phyloP scores from a whole-genome alignment of 2,329 filamentous ascomycete species.

The Acrodontium crateriforme region DNA sequence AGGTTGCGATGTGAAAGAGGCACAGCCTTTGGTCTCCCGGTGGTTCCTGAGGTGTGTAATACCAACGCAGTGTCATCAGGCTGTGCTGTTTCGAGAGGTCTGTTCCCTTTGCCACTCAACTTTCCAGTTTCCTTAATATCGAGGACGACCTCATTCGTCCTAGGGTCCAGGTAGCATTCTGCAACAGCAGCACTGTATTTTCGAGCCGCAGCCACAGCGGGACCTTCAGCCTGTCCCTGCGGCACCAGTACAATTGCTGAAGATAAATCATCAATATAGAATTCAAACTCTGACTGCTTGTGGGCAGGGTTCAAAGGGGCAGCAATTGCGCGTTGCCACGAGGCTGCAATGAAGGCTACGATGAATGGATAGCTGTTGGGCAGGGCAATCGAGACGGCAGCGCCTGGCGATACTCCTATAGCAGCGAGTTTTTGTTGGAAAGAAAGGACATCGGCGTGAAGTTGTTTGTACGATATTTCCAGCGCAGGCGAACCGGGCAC shows the following conservation, averaged over 20 bases:
- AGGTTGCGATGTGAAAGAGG: slow-evolving; percentile 72
- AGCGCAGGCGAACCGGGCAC: slow-evolving; percentile 54
- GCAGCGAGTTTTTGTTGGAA: slow-evolving; percentile 69
- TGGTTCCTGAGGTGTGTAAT: slow-evolving; percentile 73
- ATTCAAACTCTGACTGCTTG: slow-evolving; percentile 82
- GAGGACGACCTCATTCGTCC: slow-evolving; percentile 50
- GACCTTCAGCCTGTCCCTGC: slow-evolving; percentile 49
- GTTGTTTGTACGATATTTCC: slow-evolving; percentile 54
- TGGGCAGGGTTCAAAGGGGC: slow-evolving; percentile 80
- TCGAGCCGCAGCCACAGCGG: slow-evolving; percentile 61
- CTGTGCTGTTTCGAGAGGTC: slow-evolving; percentile 41
- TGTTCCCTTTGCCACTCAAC: slow-evolving; percentile 38
- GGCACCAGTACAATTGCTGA: slow-evolving; percentile 68
- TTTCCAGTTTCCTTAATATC: slow-evolving; percentile 67
- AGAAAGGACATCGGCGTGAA: slow-evolving; percentile 49
- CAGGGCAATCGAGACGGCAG: slow-evolving; percentile 69
- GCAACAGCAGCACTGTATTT: slow-evolving; percentile 75
- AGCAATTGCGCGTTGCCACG: slow-evolving; percentile 73
- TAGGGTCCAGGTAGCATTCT: slow-evolving; percentile 64
- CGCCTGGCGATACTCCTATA: slow-evolving; percentile 53
- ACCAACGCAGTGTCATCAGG: slow-evolving; percentile 70
- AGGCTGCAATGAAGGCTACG: slow-evolving; percentile 69
- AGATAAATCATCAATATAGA: slow-evolving; percentile 78
- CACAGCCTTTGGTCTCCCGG: slow-evolving; percentile 72
- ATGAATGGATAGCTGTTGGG: slow-evolving; percentile 82